Evolutionary conservation across 2,329 filamentous ascomycete species (phyloP).

Genomic region (Tolypocladium ovalisporum): DNA sequence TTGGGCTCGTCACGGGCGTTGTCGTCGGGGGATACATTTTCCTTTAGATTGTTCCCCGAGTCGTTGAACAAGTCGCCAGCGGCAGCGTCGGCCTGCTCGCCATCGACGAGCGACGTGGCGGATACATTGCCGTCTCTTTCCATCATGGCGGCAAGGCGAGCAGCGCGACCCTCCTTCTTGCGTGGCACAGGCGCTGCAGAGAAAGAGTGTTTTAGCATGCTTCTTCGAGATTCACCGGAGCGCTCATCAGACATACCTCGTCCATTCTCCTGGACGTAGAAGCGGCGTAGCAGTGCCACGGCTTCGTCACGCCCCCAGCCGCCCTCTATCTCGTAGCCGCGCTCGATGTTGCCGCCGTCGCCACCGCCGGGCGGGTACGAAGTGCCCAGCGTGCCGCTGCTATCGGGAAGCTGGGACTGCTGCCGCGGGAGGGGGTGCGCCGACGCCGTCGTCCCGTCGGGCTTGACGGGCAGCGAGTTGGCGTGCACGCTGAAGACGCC

Average conservation of each 20-base stretch:
- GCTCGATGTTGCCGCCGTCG: slow-evolving; percentile 61
- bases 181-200: slow-evolving; percentile 36
- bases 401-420: slow-evolving; percentile 23
- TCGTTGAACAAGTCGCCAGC: neutral
- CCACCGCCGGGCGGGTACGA: slow-evolving; percentile 29
- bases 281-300: slow-evolving; percentile 81
- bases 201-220: neutral
- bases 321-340: slow-evolving; percentile 70
- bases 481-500: slow-evolving; percentile 82
- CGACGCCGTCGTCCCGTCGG: slow-evolving; percentile 26
- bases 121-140: slow-evolving; percentile 23
- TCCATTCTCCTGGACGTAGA: slow-evolving; percentile 97
- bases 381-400: slow-evolving; percentile 22
- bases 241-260: slow-evolving; percentile 47
- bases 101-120: neutral
- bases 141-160: slow-evolving; percentile 40
- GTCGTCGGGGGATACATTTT: neutral
- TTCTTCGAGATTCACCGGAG: too few species aligned
- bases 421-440: slow-evolving; percentile 25
- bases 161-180: slow-evolving; percentile 45
- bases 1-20: neutral
- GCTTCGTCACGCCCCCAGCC: slow-evolving; percentile 87
- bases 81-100: neutral
- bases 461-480: slow-evolving; percentile 35
- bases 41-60: neutral